Base-by-base conservation (phyloP, 2,329 filamentous ascomycete genomes). In the Lachnellula cervina region DNA sequence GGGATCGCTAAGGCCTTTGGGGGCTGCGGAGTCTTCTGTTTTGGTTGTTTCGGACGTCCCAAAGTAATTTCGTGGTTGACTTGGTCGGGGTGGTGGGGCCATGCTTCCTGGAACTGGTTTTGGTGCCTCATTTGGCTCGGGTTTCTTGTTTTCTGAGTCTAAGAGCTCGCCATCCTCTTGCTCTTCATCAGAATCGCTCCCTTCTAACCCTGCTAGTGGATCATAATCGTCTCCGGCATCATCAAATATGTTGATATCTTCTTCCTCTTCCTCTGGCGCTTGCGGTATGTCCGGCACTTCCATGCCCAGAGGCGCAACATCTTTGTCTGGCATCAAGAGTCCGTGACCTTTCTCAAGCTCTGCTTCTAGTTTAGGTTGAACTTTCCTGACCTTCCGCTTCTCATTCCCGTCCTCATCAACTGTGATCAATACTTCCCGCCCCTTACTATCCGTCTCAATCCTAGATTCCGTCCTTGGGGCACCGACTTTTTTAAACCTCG, bases 181-280 rank as follows among this genome's bases (percentile, higher is more conserved):
- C 38, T 77, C 75, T 0, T 73, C 76, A 32, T 66, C 71, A 2
- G 66, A 66, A 47, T 73, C 71, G 5, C 71, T 74, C 7, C 73
- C 16, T 71, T 61, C 77, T 61, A 88, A 71, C 5, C 77, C 84
- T 2, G 83, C 84, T 43, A 88, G 70, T 1, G 85, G 85, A 66
- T 88, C 78, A 66, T 88, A 88, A 64, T 88, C 84, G 55, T 84
- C 83, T 3, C 80, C 84, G 0, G 76, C 83, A 52, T 80, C 83
- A 40, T 82, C 84, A 60, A 88, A 88, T 7, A 88, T 88, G 62
- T 87, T 76, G 23, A 82, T 69, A 51, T 87, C 77, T 55, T 81
- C 76, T 38, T 82, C 75, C 19, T 82, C 77, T 60, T 80, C 73
- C 9, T 77, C 70, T 55, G 71, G 69, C 6, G 72, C 70, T 37